phyloP scores from a whole-genome alignment of 306 rosid genomes.

The Ochetophila trinervis region DNA sequence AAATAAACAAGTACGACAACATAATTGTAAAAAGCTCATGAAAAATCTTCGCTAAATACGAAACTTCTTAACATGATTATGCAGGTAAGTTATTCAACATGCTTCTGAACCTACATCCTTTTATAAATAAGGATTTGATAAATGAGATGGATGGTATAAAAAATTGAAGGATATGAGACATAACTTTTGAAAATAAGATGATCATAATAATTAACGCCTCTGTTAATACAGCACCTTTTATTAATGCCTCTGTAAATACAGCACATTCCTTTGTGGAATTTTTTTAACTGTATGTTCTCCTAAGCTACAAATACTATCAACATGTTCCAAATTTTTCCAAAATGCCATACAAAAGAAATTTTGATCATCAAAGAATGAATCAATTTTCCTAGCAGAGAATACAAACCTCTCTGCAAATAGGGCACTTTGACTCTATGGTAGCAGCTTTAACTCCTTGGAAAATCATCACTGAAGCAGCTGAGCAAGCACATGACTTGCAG shows the following conservation, averaged over 20 bases:
- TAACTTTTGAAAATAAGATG: no score
- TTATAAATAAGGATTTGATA: neutral
- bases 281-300: neutral
- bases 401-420: conserved; percentile 92
- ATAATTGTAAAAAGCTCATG: no score
- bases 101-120: neutral
- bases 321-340: neutral
- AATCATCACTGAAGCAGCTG: conserved; percentile 75
- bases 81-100: neutral
- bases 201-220: no score
- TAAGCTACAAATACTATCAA: neutral
- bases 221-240: no score
- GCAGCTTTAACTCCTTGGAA: conserved; percentile 80
- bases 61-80: neutral
- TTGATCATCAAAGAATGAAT: neutral
- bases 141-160: no score
- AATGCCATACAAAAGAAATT: neutral
- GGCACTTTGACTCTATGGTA: conserved; percentile 56
- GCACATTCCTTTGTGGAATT: neutral
- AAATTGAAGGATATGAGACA: no score
- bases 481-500: conserved; percentile 92
- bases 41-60: no score
- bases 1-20: neutral
- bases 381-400: neutral
- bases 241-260: no score